Evolutionary conservation across 306 rosid genomes (phyloP), one percentile per base, ranked within the genome.

Genomic region (Rosa chinensis): DNA sequence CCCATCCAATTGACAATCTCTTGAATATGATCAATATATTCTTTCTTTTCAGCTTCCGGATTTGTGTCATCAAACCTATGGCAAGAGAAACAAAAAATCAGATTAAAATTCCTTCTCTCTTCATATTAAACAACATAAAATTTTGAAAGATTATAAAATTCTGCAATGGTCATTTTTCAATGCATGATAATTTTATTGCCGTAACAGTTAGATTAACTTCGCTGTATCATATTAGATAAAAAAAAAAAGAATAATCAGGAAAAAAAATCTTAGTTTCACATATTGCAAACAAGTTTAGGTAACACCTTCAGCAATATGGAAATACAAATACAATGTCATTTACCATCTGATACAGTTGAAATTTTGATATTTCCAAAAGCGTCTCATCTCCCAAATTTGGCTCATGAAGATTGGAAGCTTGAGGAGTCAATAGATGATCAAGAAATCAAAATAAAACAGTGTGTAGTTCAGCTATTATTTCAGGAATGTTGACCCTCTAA

Each of bases 1-100:
- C 98, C 99, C 96, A 96, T 96, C 99, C 99, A 93, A 76, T 84
- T 81, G 75, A 96, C 98, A 89, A 96, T 91, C 82, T 96, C 99
- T 81, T 93, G 86, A 70, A 96, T 96, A 82, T 90, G 99, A 85
- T 96, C 97, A 84, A 96, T 96, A 74, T 91, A 96, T 79, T 96
- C 99, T 88, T 89, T 89, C 90, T 90, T 96, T 78, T 96, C 99
- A 74, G 96, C 98, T 79, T 90, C 97, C 5, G 99, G 99, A 73
- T 96, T 96, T 40, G 99, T 96, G 78, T 96, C 99, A 82, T 96
- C 98, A 77, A 79, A 28, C 28, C 28, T 95, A 78, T 56, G 84
- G 80, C 52, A 71, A 82, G 73, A 84, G 1, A 82, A 44, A 72
- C 55, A 73, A 70, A 58, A 66, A 64, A 50, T 48, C 55, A 72